Evolutionary conservation across 768 basidiomycete genomes (phyloP), one percentile per base, ranked within the genome.

Genomic region (Tylopilus felleus): DNA sequence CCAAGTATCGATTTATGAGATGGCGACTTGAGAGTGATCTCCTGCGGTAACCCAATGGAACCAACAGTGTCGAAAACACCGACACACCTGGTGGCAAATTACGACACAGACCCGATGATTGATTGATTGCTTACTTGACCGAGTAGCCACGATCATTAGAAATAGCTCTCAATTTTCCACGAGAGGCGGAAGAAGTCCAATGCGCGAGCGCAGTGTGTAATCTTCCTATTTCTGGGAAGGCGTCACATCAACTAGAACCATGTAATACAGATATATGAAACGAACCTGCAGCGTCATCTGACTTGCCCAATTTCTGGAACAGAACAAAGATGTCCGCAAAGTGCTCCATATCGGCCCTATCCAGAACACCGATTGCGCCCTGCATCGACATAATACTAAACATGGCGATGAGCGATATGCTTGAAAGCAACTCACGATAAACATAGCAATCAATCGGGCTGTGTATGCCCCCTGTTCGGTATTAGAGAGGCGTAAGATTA

Each of bases 21-120:
- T 17, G 74, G 67, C 9, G 75, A 75, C n/a, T 71, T 68, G 46
- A 75, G 67, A 3, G 76, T 75, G 13, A 89, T 60, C 59, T 88
- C 86, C 60, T 82, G 83, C 1, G 88, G 88, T 14, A 90, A 67
- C 10, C 86, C 86, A 25, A 87, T 65, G 13, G 86, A 78, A 13
- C 86, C 86, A n/a, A 89, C 88, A 7, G 88, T 90, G 61, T 90
- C 88, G 60, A 84, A 90, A 17, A 90, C 86, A 2, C 87, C 87
- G 50, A 90, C 60, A 59, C 84, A 85, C 67, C 83, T 85, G 58
- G 28, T 55, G 12, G 27, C 6, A 22, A 29, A 29, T 57, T 45
- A 52, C 25, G 27, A 48, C 14, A 47, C 10, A 21, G 25, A 58
- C 42, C 22, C 33, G 41, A 9, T 27, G 39, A 51, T 33, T 14